phyloP scores from a whole-genome alignment of 805 yeast genomes.

The Kregervanrija pseudodelftensis region DNA sequence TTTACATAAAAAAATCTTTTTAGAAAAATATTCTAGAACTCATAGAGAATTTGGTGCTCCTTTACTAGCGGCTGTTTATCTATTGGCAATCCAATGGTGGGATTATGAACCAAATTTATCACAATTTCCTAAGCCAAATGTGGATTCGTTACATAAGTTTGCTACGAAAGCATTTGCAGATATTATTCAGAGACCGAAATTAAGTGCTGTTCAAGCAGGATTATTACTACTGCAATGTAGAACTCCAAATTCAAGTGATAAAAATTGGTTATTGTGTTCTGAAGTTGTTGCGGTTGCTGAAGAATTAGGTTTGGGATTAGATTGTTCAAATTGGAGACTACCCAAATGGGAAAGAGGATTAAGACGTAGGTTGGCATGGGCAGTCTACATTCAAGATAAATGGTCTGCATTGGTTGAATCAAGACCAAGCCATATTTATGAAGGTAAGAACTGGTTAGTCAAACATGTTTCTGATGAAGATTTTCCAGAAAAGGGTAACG shows the following conservation, averaged over 20 bases:
- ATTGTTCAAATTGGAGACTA: conserved; percentile 83
- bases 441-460: conserved; percentile 76
- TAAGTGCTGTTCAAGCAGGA: conserved; percentile 91
- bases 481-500: conserved; percentile 53
- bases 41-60: conserved; percentile 92
- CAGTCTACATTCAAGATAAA: conserved; percentile 85
- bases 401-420: conserved; percentile 82
- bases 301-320: conserved; percentile 85
- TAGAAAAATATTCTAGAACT: conserved; percentile 86
- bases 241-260: conserved; percentile 35
- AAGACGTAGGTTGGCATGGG: conserved; percentile 90
- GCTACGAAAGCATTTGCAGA: conserved; percentile 62
- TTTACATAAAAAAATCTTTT: conserved; percentile 80
- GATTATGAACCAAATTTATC: conserved; percentile 74
- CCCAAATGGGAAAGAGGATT: conserved; percentile 95
- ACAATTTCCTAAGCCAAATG: conserved; percentile 73
- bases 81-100: conserved; percentile 92
- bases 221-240: conserved; percentile 64
- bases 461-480: conserved; percentile 62
- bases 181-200: conserved; percentile 76
- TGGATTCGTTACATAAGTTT: conserved; percentile 57
- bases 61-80: conserved; percentile 81
- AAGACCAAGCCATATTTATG: conserved; percentile 73
- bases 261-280: conserved; percentile 81
- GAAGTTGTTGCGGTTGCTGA: conserved; percentile 85